Evolutionary conservation across 1,284 basidiomycete species (phyloP).

Genomic region (Meripilus lineatus): DNA sequence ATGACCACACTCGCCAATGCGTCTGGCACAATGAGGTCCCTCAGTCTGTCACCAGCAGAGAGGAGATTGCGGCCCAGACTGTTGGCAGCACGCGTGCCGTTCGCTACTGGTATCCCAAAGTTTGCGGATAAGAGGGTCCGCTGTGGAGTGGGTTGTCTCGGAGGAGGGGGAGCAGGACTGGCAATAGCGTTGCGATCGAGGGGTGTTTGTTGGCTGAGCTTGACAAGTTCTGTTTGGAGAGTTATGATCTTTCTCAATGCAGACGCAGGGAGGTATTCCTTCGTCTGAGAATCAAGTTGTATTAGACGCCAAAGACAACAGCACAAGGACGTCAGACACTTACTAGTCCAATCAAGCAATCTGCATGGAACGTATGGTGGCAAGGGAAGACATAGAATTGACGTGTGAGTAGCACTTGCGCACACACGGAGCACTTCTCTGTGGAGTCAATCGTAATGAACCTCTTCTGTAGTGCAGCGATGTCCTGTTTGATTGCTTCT

Average conservation of each 20-base stretch:
- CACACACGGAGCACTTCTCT: conserved; percentile 85
- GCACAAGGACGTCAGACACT: conserved; percentile 28
- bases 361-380: conserved; percentile 93
- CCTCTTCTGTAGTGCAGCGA: conserved; percentile 80
- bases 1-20: conserved; percentile 74
- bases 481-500: conserved; percentile 92
- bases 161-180: conserved; percentile 26
- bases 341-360: conserved; percentile 89
- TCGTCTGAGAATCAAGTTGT: conserved; percentile 55
- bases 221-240: conserved; percentile 79
- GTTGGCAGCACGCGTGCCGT: conserved; percentile 55
- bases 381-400: conserved; percentile 99
- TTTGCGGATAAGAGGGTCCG: conserved; percentile 70
- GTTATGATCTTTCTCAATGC: conserved; percentile 79
- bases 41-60: conserved; percentile 82
- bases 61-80: conserved; percentile 73
- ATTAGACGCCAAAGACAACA: conserved; percentile 5
- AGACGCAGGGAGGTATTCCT: conserved; percentile 81
- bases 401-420: conserved; percentile 69
- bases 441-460: conserved; percentile 90
- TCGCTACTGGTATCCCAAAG: conserved; percentile 54
- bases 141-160: conserved; percentile 47
- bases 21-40: conserved; percentile 90
- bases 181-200: conserved; percentile 32
- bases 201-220: conserved; percentile 35